Conservation (phyloP, 306 rosid genomes). For the Rosa rugosa region DNA sequence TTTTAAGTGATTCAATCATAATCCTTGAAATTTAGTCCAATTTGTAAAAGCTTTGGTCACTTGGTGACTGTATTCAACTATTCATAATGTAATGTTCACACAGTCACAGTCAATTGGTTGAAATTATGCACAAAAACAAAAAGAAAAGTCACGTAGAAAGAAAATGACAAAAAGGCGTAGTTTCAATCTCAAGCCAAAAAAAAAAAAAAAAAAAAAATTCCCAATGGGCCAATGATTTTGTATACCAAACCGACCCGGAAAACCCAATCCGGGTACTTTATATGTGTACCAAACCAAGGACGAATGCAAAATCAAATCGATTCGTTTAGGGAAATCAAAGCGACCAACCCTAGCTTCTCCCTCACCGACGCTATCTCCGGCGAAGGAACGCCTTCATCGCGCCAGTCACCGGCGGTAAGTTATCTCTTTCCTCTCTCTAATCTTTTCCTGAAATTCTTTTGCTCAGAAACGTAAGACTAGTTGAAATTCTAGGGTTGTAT, state of each 20-base stretch:
- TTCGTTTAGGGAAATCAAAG: not conserved
- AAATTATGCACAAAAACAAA: too few species aligned
- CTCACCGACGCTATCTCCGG: not conserved
- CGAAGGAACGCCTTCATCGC: not conserved
- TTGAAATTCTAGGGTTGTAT: not conserved
- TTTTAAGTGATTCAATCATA: too few species aligned
- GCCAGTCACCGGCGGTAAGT: not conserved
- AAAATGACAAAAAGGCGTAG: too few species aligned
- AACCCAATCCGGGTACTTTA: not conserved
- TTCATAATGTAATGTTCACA: too few species aligned
- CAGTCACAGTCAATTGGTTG: too few species aligned
- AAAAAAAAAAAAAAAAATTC: too few species aligned
- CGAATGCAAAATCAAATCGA: not conserved
- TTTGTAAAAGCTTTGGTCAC: too few species aligned
- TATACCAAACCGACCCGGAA: not conserved
- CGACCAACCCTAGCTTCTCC: slow-evolving; percentile 4
- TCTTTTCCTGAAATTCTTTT: not conserved
- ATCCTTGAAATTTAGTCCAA: too few species aligned
- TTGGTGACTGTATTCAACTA: too few species aligned
- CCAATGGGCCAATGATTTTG: too few species aligned
- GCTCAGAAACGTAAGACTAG: not conserved
- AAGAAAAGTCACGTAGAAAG: too few species aligned
- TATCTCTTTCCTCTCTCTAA: not conserved
- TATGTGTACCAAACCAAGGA: not conserved
- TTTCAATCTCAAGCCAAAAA: too few species aligned